Evolutionary conservation across 176 grass and related monocot species (phyloP).

Genomic region (Paspalum vaginatum): DNA sequence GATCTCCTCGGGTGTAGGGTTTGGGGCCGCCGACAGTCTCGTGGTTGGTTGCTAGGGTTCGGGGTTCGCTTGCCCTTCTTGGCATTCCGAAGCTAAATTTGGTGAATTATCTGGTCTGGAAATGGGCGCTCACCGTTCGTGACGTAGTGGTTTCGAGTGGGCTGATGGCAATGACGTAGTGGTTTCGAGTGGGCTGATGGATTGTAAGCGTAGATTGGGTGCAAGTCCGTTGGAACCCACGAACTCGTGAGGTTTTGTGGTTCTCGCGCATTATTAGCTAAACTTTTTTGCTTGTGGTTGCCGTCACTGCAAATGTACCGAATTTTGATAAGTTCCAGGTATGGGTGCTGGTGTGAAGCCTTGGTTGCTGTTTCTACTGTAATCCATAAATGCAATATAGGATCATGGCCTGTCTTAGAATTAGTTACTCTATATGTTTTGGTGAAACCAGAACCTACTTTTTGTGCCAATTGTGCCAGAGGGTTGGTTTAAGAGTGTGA

Average conservation of each 20-base stretch:
- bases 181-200: not conserved
- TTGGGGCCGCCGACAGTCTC: constrained; percentile 15
- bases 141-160: constrained; percentile 12
- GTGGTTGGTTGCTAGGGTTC: constrained; percentile 25
- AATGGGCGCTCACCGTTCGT: constrained; percentile 5
- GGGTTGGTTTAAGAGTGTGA: not conserved
- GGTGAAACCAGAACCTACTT: constrained; percentile 24
- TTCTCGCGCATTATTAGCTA: constrained; percentile 19
- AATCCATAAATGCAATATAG: constrained; percentile 32
- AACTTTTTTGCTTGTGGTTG: constrained; percentile 8
- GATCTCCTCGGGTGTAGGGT: constrained; percentile 47
- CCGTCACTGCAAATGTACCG: not conserved
- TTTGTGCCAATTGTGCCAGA: not conserved
- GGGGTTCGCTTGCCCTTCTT: constrained; percentile 6
- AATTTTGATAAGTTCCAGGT: not conserved
- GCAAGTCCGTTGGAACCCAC: not conserved
- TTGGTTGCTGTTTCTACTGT: constrained; percentile 17
- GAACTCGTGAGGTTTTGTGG: not conserved
- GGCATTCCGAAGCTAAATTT: constrained; percentile 33
- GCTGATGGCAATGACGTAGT: constrained; percentile 22
- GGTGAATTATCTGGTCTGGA: constrained; percentile 1
- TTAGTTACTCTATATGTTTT: not conserved
- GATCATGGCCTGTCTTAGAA: not conserved
- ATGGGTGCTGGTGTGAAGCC: not conserved
- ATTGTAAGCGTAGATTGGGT: constrained; percentile 13